Conservation (phyloP, 2,329 filamentous ascomycete genomes). For the Pestalotiopsis sp. region DNA sequence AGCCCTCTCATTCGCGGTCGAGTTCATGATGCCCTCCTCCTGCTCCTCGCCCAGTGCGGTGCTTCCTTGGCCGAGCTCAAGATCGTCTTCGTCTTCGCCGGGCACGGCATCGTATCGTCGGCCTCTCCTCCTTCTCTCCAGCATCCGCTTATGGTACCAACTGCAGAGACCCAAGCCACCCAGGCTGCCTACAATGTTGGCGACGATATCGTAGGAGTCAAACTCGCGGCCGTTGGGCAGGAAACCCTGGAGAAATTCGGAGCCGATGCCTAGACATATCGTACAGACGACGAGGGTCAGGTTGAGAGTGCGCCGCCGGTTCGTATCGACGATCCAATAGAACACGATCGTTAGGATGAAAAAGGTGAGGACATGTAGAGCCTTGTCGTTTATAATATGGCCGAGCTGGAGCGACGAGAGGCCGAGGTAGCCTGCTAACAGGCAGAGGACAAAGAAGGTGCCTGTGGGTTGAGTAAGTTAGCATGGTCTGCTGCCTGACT, state of each 20-base stretch:
- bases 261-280: conserved; percentile 69
- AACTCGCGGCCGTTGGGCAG: conserved; percentile 73
- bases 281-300: conserved; percentile 83
- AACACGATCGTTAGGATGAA: conserved; percentile 85
- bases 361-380: conserved; percentile 85
- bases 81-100: conserved; percentile 64
- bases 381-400: conserved; percentile 79
- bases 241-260: conserved; percentile 75
- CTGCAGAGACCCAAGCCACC: conserved; percentile 74
- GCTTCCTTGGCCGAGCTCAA: conserved; percentile 73
- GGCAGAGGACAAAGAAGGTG: conserved; percentile 70
- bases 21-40: conserved; percentile 64
- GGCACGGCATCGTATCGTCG: conserved; percentile 75
- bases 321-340: conserved; percentile 97
- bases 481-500: not conserved
- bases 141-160: conserved; percentile 95
- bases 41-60: conserved; percentile 46
- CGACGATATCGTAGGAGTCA: conserved; percentile 84
- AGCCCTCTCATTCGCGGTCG: conserved; percentile 23
- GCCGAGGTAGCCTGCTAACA: conserved; percentile 78
- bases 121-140: conserved; percentile 79
- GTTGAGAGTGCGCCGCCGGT: conserved; percentile 81
- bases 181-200: conserved; percentile 82
- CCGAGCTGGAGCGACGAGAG: conserved; percentile 67
- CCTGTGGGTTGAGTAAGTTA: conserved; percentile 45